A percentile compares a stretch with the other conserved stretches of the same genome.
Conservation (phyloP, 768 basidiomycete genomes). For the Suillus brevipes region DNA sequence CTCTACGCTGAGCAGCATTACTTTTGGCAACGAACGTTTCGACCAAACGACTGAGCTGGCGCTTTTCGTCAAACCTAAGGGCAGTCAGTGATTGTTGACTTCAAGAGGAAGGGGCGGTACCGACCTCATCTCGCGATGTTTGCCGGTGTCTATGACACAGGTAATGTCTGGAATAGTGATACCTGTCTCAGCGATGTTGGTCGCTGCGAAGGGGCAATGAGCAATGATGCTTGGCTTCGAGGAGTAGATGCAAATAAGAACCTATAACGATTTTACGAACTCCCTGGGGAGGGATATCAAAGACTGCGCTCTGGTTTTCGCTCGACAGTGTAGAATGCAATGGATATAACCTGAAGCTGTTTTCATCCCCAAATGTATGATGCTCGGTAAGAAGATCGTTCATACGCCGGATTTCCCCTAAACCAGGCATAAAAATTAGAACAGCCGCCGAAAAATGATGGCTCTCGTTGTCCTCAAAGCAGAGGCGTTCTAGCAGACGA, state of each 20-base stretch:
- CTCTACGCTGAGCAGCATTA: constrained; percentile 87
- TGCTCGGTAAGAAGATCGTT: constrained; percentile 83
- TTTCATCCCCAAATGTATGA: constrained; percentile 58
- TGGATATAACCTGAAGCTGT: constrained; percentile 74
- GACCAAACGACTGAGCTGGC: constrained; percentile 88
- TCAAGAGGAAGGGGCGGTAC: constrained; percentile 7
- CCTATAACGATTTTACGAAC: constrained; percentile 93
- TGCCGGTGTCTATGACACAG: constrained; percentile 92
- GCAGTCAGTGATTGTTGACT: constrained; percentile 7
- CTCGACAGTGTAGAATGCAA: constrained; percentile 92
- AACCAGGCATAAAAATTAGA: constrained; percentile 91
- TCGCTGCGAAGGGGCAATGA: constrained; percentile 47
- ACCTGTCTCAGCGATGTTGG: constrained; percentile 95
- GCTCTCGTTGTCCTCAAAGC: constrained; percentile 61
- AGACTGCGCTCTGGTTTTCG: constrained; percentile 88
- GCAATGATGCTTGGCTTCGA: constrained; percentile 8
- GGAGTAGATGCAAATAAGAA: constrained; percentile 34
- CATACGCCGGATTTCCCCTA: constrained; percentile 89
- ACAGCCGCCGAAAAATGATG: constrained; percentile 71
- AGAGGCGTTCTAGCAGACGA: constrained; percentile 77
- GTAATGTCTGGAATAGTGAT: constrained; percentile 98
- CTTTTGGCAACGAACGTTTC: constrained; percentile 92
- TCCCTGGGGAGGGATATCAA: constrained; percentile 80
- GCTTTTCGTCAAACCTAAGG: constrained; percentile 89
- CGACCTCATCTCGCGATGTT: constrained; percentile 91